A percentile compares a stretch with the other conserved stretches of the same genome.
Evolutionary conservation across 177 flowering plant species (phyloP).

Genomic region (Vitis hybrid): DNA sequence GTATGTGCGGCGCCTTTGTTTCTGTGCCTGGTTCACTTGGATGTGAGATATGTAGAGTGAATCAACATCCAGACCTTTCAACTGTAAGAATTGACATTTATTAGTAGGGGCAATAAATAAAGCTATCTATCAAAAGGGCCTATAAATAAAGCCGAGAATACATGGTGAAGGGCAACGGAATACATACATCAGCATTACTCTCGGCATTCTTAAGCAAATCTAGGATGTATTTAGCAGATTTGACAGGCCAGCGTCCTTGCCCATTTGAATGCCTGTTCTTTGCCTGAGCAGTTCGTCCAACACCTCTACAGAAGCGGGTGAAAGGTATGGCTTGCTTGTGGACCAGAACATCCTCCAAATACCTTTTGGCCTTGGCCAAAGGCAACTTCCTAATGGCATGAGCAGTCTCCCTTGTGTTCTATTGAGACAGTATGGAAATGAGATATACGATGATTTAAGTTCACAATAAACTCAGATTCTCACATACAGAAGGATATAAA

Average conservation of each 20-base stretch:
- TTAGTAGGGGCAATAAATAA: not conserved
- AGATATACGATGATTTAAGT: no score
- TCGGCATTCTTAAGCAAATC: slow-evolving; percentile 93
- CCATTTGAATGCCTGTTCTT: slow-evolving; percentile 90
- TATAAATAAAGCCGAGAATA: no score
- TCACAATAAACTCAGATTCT: no score
- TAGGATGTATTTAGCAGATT: slow-evolving; percentile 77
- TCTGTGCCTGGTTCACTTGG: slow-evolving; percentile 92
- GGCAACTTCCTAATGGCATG: slow-evolving; percentile 69
- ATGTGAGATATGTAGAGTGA: slow-evolving; percentile 72
- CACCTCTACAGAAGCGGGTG: slow-evolving; percentile 86
- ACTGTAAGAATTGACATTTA: slow-evolving; percentile 29
- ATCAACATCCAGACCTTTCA: slow-evolving; percentile 92
- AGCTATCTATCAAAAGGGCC: no score
- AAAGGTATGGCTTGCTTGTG: slow-evolving; percentile 96
- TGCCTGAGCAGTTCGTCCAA: slow-evolving; percentile 95
- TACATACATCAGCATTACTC: slow-evolving; percentile 91
- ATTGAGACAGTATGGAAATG: not conserved
- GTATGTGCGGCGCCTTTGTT: slow-evolving; percentile 89
- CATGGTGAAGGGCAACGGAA: not conserved
- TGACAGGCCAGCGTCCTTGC: slow-evolving; percentile 93
- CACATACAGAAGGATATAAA: no score
- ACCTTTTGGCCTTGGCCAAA: slow-evolving; percentile 80
- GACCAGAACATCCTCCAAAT: slow-evolving; percentile 80
- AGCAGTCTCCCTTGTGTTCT: slow-evolving; percentile 95